These are phyloP conservation scores for Boletus vermiculosoides DNA, from an alignment of 768 basidiomycete genomes.

Conservation along the genomic window DNA sequence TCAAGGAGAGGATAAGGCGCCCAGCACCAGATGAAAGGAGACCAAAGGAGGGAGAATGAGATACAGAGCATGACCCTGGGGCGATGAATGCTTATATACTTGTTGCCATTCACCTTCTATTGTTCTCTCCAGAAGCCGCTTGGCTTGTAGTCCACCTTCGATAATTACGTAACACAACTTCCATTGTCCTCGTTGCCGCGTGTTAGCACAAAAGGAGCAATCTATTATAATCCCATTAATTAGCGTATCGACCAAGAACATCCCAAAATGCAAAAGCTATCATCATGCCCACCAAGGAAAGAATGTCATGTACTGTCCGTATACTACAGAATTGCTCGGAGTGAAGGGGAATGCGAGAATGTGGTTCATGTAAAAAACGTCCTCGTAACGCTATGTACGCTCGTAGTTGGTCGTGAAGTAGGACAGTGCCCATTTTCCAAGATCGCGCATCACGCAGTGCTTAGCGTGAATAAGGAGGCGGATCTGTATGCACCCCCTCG, in stretches of 20 bases:
- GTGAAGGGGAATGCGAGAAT: conserved; percentile 1
- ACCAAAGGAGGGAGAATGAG: conserved; percentile 5
- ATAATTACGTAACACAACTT: conserved; percentile 19
- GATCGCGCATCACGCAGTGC: not conserved
- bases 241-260: conserved; percentile 5
- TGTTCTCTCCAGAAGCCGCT: conserved; percentile 28
- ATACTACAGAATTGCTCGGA: conserved; percentile 12
- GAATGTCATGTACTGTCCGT: conserved; percentile 16
- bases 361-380: conserved; percentile 16
- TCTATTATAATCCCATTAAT: not conserved
- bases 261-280: not conserved
- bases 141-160: not conserved
- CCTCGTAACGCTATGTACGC: conserved; percentile 9
- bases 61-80: not conserved
- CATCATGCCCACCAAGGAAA: conserved; percentile 1
- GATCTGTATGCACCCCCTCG: conserved; percentile 3
- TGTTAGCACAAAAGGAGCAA: not conserved
- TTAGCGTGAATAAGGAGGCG: conserved; percentile 28
- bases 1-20: conserved; percentile 24
- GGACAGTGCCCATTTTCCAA: conserved; percentile 3
- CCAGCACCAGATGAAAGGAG: conserved; percentile 31
- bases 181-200: conserved; percentile 26
- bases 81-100: conserved; percentile 23
- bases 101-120: conserved; percentile 26
- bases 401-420: conserved; percentile 15